Percentiles rank a stretch among this genome's conserved stretches.
Conservation (phyloP, 805 yeast genomes). For the Myxozyma lipomycoides region DNA sequence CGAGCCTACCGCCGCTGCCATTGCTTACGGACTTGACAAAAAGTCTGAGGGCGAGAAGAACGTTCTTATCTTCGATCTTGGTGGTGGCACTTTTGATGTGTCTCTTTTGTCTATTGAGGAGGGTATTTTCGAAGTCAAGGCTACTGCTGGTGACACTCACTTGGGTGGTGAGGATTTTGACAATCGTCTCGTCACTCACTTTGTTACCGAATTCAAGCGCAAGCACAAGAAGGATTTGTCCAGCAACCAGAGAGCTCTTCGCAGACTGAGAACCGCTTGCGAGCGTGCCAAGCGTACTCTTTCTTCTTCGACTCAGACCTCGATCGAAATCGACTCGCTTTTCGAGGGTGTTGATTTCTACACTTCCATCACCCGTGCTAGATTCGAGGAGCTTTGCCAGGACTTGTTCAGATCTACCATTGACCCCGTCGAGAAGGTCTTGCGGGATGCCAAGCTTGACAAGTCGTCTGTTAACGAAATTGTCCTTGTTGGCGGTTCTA, state of each 20-base stretch:
- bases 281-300: conserved; percentile 99
- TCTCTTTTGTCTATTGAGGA: conserved; percentile 89
- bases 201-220: conserved; percentile 94
- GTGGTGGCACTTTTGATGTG: conserved; percentile 99
- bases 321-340: conserved; percentile 90
- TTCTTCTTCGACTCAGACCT: conserved; percentile 92
- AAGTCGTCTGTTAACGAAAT: conserved; percentile 87
- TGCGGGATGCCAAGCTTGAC: conserved; percentile 85
- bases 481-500: conserved; percentile 95
- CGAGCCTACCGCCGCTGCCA: conserved; percentile 98
- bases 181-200: conserved; percentile 90
- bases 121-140: conserved; percentile 95
- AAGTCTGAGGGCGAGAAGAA: conserved; percentile 73
- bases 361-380: conserved; percentile 94
- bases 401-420: conserved; percentile 89
- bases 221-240: conserved; percentile 94
- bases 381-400: conserved; percentile 95
- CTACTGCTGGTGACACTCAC: conserved; percentile 88
- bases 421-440: conserved; percentile 93
- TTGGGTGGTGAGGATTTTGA: conserved; percentile 99
- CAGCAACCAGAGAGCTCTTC: conserved; percentile 90
- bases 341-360: conserved; percentile 95
- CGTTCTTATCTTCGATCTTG: conserved; percentile 89
- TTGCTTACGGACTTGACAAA: conserved; percentile 87
- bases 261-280: conserved; percentile 98